Evolutionary conservation across 768 basidiomycete genomes (phyloP).

Genomic region (Coprinopsis cinerea): DNA sequence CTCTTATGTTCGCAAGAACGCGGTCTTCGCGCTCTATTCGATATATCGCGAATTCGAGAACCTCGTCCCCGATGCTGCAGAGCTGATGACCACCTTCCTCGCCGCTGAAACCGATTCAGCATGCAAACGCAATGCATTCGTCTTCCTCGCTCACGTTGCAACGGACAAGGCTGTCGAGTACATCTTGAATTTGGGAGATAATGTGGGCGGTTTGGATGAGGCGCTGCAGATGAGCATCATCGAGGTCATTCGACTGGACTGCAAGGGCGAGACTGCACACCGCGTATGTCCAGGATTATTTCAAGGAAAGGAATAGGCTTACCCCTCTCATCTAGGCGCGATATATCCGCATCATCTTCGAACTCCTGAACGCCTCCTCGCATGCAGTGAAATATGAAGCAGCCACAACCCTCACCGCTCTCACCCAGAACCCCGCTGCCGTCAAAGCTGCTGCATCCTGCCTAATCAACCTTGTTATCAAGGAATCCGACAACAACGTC

Average conservation of each 20-base stretch:
- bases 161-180: slow-evolving; percentile 92
- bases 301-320: slow-evolving; percentile 7
- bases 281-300: slow-evolving; percentile 45
- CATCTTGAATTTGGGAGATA: slow-evolving; percentile 79
- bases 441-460: slow-evolving; percentile 91
- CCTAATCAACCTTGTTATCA: slow-evolving; percentile 83
- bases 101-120: slow-evolving; percentile 93
- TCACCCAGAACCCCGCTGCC: slow-evolving; percentile 94
- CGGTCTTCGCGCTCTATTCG: slow-evolving; percentile 91
- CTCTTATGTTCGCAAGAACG: slow-evolving; percentile 96
- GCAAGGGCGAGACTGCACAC: slow-evolving; percentile 77
- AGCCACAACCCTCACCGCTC: slow-evolving; percentile 86
- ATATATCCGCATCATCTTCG: slow-evolving; percentile 91
- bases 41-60: slow-evolving; percentile 93
- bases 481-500: slow-evolving; percentile 98
- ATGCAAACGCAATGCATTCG: slow-evolving; percentile 96
- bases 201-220: slow-evolving; percentile 80
- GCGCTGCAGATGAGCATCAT: slow-evolving; percentile 93
- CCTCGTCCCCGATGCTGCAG: slow-evolving; percentile 94
- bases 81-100: slow-evolving; percentile 94
- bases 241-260: slow-evolving; percentile 88
- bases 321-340: slow-evolving; percentile 50
- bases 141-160: slow-evolving; percentile 81
- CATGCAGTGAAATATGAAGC: slow-evolving; percentile 98
- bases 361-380: slow-evolving; percentile 82